Evolutionary conservation across 768 basidiomycete genomes (phyloP), one percentile per base, ranked within the genome.

Genomic region (Psilocybe sp.): DNA sequence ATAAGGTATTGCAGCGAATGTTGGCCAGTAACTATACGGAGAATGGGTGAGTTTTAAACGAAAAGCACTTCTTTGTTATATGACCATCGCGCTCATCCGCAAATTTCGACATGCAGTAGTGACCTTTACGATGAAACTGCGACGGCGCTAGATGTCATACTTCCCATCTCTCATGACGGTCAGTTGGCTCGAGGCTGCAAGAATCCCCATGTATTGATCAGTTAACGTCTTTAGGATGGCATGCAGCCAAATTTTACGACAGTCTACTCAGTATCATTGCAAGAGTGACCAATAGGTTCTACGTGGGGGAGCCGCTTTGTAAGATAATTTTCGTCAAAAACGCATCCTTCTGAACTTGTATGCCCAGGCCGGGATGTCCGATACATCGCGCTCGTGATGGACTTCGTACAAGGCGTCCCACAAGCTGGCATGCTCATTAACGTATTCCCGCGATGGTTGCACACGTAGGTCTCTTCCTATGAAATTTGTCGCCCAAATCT

Each of bases 361-460:
- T 35, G n/a, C n/a, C 5, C 10, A 45, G 44, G 44, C 23, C 44
- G 44, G 4, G 44, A 45, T 14, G 18, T 18, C 1, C 31, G 20
- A 11, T 45, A 45, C 31, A 45, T 45, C 15, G 31, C 28, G 16
- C 33, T 45, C 7, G 44, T 45, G 16, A 45, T 45, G 44, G 44
- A 45, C 23, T 45, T 45, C 32, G 44, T 33, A 1, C 28, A 45
- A 32, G 44, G 44, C 16, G 44, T 45, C 6, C 44, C 44, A 8
- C 33, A 45, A 15, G 32, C 44, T 18, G 44, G 44, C 44, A 45
- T 45, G 44, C 31, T 35, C 18, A 45, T 45, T n/a, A 45, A 45
- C 11, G 16, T 33, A 15, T 45, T 45, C 20, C 44, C 44, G 11
- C 36, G 36, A n/a, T 34, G n/a, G 12, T 7, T 45, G 3, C 33